Evolutionary conservation across 2,329 filamentous ascomycete species (phyloP).

Genomic region (Colletotrichum brevisporum): DNA sequence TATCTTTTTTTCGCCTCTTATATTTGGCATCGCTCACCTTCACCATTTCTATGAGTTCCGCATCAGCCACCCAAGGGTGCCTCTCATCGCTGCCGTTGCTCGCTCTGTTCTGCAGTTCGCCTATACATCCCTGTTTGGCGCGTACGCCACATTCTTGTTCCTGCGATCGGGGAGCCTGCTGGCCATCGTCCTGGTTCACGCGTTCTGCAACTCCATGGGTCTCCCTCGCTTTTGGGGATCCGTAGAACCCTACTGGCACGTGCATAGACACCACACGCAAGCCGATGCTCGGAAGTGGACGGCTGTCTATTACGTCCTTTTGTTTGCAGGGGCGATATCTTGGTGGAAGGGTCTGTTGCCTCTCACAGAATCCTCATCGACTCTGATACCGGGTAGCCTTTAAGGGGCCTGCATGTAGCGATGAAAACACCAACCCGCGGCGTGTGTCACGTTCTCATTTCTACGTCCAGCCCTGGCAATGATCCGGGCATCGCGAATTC

Average conservation of each 20-base stretch:
- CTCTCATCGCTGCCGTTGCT: constrained; percentile 73
- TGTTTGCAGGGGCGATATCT: constrained; percentile 77
- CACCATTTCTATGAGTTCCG: constrained; percentile 98
- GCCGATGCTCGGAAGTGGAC: constrained; percentile 70
- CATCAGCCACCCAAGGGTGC: constrained; percentile 80
- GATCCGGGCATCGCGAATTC: constrained; percentile 64
- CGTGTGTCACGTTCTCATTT: constrained; percentile 42
- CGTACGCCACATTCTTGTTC: constrained; percentile 91
- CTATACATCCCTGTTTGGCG: constrained; percentile 94
- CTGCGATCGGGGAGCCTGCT: constrained; percentile 86
- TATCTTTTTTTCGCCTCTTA: constrained; percentile 85
- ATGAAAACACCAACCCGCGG: not conserved
- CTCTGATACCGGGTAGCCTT: constrained; percentile 52
- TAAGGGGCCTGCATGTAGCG: constrained; percentile 7
- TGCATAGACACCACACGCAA: constrained; percentile 7
- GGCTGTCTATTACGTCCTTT: constrained; percentile 81
- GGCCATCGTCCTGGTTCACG: constrained; percentile 82
- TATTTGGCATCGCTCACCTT: constrained; percentile 93
- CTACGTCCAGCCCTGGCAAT: constrained; percentile 56
- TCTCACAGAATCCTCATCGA: constrained; percentile 75
- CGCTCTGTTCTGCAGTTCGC: constrained; percentile 86
- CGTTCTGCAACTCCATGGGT: constrained; percentile 94
- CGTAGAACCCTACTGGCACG: constrained; percentile 69
- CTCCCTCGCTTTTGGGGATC: constrained; percentile 88
- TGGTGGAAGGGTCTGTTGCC: constrained; percentile 82